A percentile compares a stretch with the other conserved stretches of the same genome.
These are phyloP conservation scores for Myxozyma mucilagina DNA, from an alignment of 805 yeast species.

Conservation along the genomic window DNA sequence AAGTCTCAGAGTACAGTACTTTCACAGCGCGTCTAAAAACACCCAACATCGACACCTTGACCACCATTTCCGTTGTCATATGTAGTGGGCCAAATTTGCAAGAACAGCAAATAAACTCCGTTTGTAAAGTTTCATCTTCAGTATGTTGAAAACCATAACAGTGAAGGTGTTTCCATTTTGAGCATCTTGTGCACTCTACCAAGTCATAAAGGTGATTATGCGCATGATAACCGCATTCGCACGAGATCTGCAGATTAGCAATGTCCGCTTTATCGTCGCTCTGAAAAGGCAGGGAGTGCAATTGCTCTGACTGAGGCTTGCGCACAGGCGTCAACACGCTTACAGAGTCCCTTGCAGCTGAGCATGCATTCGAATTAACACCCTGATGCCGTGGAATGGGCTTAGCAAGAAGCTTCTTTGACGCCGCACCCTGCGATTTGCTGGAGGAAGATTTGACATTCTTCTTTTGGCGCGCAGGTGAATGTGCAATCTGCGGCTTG, in stretches of 20 bases:
- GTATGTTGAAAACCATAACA: conserved; percentile 27
- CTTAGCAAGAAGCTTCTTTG: background rate
- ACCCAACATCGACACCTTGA: conserved; percentile 8
- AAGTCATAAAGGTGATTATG: conserved; percentile 21
- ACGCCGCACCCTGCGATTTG: background rate
- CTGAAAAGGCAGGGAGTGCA: too few relatives aligned
- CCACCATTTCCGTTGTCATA: background rate
- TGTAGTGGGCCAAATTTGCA: conserved; percentile 8
- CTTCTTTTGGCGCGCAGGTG: background rate
- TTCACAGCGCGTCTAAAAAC: conserved; percentile 25
- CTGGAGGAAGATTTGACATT: background rate
- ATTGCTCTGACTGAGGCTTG: background rate
- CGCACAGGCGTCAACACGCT: background rate
- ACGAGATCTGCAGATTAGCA: conserved; percentile 1
- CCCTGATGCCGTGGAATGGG: background rate
- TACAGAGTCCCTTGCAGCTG: background rate
- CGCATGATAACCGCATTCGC: conserved; percentile 24
- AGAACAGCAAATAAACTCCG: conserved; percentile 13
- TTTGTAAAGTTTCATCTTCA: conserved; percentile 12
- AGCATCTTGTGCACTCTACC: conserved; percentile 27
- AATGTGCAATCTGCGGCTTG: background rate
- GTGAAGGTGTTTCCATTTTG: conserved; percentile 23
- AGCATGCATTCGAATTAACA: background rate
- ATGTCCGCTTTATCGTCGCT: conserved; percentile 2
- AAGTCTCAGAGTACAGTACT: conserved; percentile 8